phyloP scores from a whole-genome alignment of 176 grass and related monocot species.

The Hsuehochloa calcarea region DNA sequence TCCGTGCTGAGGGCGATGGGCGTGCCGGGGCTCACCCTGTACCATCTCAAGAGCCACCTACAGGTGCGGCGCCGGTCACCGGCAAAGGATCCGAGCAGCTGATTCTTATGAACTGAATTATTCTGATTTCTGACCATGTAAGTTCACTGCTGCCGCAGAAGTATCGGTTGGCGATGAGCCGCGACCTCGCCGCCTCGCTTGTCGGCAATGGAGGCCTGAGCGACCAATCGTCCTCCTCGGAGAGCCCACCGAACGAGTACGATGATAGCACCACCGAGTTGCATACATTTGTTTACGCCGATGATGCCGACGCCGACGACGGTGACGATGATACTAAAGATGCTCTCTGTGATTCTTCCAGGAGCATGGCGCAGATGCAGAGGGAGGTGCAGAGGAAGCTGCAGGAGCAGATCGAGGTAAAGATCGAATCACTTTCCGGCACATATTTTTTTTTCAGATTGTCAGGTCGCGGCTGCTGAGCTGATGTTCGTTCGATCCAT shows the following conservation, averaged over 20 bases:
- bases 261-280: background rate
- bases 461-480: background rate
- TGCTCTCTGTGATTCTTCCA: conserved; percentile 29
- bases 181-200: background rate
- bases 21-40: conserved; percentile 72
- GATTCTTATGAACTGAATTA: background rate
- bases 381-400: conserved; percentile 62
- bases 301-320: background rate
- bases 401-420: conserved; percentile 80
- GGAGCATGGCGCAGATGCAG: conserved; percentile 54
- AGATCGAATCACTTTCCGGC: background rate
- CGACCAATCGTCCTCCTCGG: conserved; percentile 28
- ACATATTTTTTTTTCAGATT: background rate
- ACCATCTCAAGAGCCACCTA: conserved; percentile 95
- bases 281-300: background rate
- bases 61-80: conserved; percentile 37
- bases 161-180: conserved; percentile 61
- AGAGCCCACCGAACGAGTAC: conserved; percentile 18
- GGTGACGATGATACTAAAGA: background rate
- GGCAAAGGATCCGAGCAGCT: background rate
- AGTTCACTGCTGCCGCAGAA: conserved; percentile 48
- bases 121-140: conserved; percentile 1
- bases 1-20: conserved; percentile 70
- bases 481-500: background rate
- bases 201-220: conserved; percentile 23